These are phyloP conservation scores for Chlorella sp. DNA, from an alignment of 139 green algal genomes.

Conservation along the genomic window DNA sequence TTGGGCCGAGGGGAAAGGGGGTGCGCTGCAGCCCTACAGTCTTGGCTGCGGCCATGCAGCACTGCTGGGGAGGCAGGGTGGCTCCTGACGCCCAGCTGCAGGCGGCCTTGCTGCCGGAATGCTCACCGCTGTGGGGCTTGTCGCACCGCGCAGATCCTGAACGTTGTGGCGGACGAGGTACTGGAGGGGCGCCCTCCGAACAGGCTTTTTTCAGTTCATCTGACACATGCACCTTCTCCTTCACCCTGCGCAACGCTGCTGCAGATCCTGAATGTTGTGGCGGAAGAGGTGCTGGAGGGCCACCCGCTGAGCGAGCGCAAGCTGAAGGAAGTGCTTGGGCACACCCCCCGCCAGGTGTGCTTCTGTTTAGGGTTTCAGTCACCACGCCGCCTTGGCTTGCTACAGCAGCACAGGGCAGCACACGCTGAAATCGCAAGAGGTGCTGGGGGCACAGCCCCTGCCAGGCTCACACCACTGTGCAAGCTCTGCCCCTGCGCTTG, in stretches of 20 bases:
- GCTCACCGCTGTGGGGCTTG: too few relatives aligned
- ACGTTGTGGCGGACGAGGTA: neutral
- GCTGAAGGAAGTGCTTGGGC: slow-evolving; percentile 97
- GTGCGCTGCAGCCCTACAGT: too few relatives aligned
- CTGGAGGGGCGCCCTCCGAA: neutral
- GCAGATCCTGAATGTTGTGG: slow-evolving; percentile 93
- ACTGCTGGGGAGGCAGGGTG: too few relatives aligned
- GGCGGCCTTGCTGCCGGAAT: too few relatives aligned
- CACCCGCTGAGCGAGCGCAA: slow-evolving; percentile 77
- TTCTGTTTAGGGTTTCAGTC: too few relatives aligned
- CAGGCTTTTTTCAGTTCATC: too few relatives aligned
- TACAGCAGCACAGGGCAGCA: too few relatives aligned
- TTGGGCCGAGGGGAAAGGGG: neutral
- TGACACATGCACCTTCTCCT: too few relatives aligned
- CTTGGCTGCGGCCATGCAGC: too few relatives aligned
- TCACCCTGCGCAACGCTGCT: slow-evolving; percentile 10
- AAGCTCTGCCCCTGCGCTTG: neutral
- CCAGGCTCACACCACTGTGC: neutral
- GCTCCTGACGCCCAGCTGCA: too few relatives aligned
- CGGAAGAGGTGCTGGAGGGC: slow-evolving; percentile 79
- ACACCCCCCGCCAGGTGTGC: slow-evolving; percentile 93
- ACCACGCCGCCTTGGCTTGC: too few relatives aligned
- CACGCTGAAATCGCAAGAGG: too few relatives aligned
- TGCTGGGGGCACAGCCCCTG: neutral
- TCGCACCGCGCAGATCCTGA: neutral